A percentile compares a stretch with the other conserved stretches of the same genome.
Evolutionary conservation across 441 rosid genomes (phyloP).

Genomic region (Bruguiera hainesii): DNA sequence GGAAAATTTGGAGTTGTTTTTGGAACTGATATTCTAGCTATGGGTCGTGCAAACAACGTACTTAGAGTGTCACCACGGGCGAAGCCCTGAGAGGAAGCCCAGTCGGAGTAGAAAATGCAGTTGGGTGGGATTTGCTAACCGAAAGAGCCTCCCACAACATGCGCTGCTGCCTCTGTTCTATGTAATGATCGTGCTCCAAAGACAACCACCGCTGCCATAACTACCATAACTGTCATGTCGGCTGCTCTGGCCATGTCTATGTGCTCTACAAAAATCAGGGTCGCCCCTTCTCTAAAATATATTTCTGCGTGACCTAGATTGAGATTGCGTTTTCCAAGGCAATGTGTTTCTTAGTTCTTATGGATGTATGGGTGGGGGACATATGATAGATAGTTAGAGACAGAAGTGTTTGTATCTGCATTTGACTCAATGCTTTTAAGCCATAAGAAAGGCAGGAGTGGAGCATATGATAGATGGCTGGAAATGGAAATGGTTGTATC

Average conservation of each 20-base stretch:
- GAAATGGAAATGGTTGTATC: too few relatives aligned
- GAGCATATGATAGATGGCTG: too few relatives aligned
- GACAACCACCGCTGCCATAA: not conserved
- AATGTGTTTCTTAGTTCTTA: not conserved
- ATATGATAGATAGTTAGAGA: too few relatives aligned
- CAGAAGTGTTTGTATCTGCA: too few relatives aligned
- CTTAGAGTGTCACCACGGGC: constrained; percentile 30
- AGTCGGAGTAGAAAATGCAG: constrained; percentile 22
- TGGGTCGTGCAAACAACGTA: constrained; percentile 7
- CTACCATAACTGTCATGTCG: not conserved
- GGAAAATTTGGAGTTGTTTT: too few relatives aligned
- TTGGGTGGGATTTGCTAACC: constrained; percentile 28
- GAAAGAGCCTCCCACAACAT: constrained; percentile 26
- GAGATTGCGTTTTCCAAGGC: not conserved
- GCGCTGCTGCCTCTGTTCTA: constrained; percentile 15
- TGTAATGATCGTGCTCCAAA: constrained; percentile 2
- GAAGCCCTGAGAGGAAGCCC: constrained; percentile 36
- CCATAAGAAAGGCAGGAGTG: too few relatives aligned
- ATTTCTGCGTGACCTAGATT: not conserved
- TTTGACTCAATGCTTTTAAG: too few relatives aligned
- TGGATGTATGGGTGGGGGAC: too few relatives aligned
- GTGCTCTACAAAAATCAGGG: constrained; percentile 28
- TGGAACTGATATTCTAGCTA: too few relatives aligned
- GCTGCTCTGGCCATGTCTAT: constrained; percentile 12
- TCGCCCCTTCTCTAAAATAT: constrained; percentile 16